Evolutionary conservation across 2,329 filamentous ascomycete species (phyloP), one percentile per base, ranked within the genome.

Genomic region (Colletotrichum costaricense): DNA sequence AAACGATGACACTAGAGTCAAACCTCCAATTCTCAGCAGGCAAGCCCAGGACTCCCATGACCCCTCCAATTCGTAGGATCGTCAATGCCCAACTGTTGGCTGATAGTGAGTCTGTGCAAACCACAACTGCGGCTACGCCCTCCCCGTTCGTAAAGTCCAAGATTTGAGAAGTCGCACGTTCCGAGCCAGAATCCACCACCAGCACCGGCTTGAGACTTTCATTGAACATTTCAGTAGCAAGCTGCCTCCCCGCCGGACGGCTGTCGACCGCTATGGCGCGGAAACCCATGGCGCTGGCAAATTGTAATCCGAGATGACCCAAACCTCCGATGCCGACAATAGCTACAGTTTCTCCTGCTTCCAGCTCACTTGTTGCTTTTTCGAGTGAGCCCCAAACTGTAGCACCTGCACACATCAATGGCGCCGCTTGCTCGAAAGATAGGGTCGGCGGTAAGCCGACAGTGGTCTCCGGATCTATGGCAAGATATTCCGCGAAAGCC

Each of bases 251-350:
- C 11, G 79, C 79, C 6, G 68, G 68, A 3, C 79, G 76, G 54
- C 77, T 83, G 63, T 85, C 83, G 5, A 83, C 76, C 2, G 82
- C 82, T 16, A 83, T 69, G 1, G 78, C 78, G n/a, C 80, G 78
- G 68, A 79, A 82, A 0, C 83, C 82, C 69, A 83, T 74, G 9
- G 79, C 80, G 52, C 80, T 82, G 2, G 81, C 77, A 62, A 82
- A 83, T 63, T 83, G 82, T 1, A 83, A 55, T 9, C 79, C 82
- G 3, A 84, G 75, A 63, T 81, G 77, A 7, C 82, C 82, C 2
- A 83, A 77, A 0, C 82, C 81, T 7, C 82, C 82, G 19, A 82
- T 80, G 7, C 81, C 81, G 6, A 83, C 74, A 16, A 83, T 78
- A 7, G 79, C 80, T 0, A 83, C 76, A 1, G 76, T 75, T 1